Percentiles rank a stretch among this genome's conserved stretches.
phyloP scores from a whole-genome alignment of 2,329 filamentous ascomycete species.

The Thelonectria blattea region DNA sequence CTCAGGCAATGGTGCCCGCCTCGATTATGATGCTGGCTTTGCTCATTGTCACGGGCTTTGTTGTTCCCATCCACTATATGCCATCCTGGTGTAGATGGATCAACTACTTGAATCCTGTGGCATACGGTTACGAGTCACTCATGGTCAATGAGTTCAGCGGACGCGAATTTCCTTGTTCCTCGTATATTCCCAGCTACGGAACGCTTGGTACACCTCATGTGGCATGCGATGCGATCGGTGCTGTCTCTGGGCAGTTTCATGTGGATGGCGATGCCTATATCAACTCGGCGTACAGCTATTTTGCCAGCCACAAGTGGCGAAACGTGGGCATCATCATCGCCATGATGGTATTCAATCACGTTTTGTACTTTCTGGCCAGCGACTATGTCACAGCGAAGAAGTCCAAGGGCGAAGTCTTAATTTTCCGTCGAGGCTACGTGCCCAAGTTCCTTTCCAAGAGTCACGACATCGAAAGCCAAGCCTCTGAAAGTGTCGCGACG shows the following conservation, averaged over 20 bases:
- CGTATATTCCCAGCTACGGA: conserved; percentile 17
- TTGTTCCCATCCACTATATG: conserved; percentile 53
- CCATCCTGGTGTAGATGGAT: conserved; percentile 71
- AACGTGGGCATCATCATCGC: conserved; percentile 62
- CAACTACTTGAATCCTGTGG: conserved; percentile 67
- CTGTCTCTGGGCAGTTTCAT: conserved; percentile 14
- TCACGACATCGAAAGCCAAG: conserved; percentile 7
- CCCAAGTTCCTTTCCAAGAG: conserved; percentile 19
- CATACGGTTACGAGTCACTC: conserved; percentile 68
- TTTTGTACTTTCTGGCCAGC: conserved; percentile 54
- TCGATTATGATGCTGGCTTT: conserved; percentile 42
- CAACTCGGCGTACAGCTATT: conserved; percentile 51
- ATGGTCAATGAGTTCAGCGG: conserved; percentile 68
- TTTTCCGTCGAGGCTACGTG: conserved; percentile 56
- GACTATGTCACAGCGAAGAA: conserved; percentile 55
- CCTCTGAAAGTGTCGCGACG: neutral
- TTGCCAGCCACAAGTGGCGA: conserved; percentile 54
- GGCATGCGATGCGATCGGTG: conserved; percentile 11
- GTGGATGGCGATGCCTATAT: conserved; percentile 55
- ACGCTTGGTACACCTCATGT: neutral
- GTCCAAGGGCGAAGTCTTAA: conserved; percentile 64
- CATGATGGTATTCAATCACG: conserved; percentile 53
- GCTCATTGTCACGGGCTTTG: conserved; percentile 54
- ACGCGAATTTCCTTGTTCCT: conserved; percentile 28
- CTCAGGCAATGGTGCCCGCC: conserved; percentile 46